Evolutionary conservation across 208 protist genomes (phyloP), one percentile per base, ranked within the genome.

Genomic region (Leishmania major): DNA sequence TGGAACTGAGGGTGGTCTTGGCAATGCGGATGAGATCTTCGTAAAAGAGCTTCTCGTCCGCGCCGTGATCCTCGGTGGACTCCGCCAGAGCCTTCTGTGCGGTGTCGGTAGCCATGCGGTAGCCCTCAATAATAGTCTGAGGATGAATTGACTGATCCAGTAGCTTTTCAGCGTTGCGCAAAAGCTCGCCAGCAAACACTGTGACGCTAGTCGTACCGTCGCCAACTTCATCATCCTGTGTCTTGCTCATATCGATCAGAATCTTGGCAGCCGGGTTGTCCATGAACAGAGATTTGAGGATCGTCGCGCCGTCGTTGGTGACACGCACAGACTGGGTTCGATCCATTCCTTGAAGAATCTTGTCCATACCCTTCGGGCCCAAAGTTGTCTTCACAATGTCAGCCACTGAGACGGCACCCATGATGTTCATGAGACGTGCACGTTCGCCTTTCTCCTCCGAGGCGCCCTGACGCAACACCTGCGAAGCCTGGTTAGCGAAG

Each of bases 231-330:
- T 99, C 97, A 87, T 99, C 99, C 90, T 99, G 99, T 8, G 98
- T 98, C 90, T 99, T 99, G 55, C 98, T 99, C 88, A 99, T 99
- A 74, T 99, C 98, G 85, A 99, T 98, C 64, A 99, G 92, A 86
- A 99, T 98, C 81, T 99, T 99, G 49, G 98, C 99, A 10, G 99
- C 99, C 19, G 99, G 98, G 85, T 99, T 99, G 83, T 99, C 99
- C 80, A 99, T 93, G 74, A 96, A 93, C 40, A 99, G 92, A 17
- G 93, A 97, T 88, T 99, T 99, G 8, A 99, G 92, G 83, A 99
- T 99, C 5, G 99, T 99, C 17, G 99, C 99, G 80, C 99, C 99
- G 88, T 99, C 99, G 87, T 99, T 99, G 17, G 99, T 99, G 45
- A 99, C 97, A 37, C 95, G 93, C 1, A 99, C 93, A 22, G 89